Evolutionary conservation across 192 early-diverging fungal species (phyloP), one percentile per base, ranked within the genome.

Genomic region (Podila clonocystis): DNA sequence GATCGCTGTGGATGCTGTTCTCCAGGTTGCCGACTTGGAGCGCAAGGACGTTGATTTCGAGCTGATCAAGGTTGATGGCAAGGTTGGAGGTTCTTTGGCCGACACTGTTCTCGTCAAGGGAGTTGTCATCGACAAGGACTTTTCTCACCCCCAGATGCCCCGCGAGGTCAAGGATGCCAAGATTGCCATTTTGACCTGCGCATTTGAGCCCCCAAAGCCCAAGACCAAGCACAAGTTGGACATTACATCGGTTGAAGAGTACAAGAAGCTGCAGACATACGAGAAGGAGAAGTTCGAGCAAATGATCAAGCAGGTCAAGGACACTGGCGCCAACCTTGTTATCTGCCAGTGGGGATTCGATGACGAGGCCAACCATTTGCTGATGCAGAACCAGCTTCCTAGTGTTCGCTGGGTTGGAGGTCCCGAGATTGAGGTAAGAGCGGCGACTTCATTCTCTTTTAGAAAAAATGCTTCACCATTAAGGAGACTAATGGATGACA

Each of bases 271-370:
- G 72, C 97, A 99, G 84, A 85, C 84, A 62, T 99, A 98, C 82
- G 98, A 99, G 86, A 92, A 89, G 69, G 93, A 96, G 67, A 98
- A 97, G 85, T 99, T 99, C 80, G 92, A 96, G 80, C 90, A 90
- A 49, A 99, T 99, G 98, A 95, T 99, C 63, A 89, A 92, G 68
- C 93, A 94, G 78, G 97, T 99, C 74, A 99, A 99, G 91, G 95
- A 98, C 63, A 92, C 94, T 72, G 98, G 98, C 29, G 97, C 98
- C 62, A 99, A 98, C 86, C 78, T 99, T 58, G 98, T 98, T 52
- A 95, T 97, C 58, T 99, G 98, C 88, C 98, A 99, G 84, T 99
- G 98, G 98, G 98, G 98, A 63, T 99, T 99, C 75, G 98, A 99
- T 86, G 98, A 99, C 77, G 98, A 99, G 84, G 98, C 98, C 55